Evolutionary conservation across 2,329 filamentous ascomycete species (phyloP), one percentile per base, ranked within the genome.

Genomic region (Graphium sp.): DNA sequence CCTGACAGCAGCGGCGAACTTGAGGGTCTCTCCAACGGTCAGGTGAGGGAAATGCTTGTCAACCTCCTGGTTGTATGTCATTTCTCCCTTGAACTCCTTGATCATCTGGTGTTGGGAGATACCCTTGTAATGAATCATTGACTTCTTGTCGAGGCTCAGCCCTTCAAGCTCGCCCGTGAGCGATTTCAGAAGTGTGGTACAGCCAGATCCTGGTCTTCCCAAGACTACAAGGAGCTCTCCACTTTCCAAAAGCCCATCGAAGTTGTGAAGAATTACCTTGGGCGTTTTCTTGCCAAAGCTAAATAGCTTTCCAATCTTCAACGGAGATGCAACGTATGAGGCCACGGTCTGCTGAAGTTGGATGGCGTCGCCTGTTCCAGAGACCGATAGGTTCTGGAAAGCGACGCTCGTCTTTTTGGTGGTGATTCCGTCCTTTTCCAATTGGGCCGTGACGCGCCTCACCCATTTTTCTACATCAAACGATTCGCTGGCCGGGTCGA

Each of bases 21-120:
- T 61, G 1, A 87, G 56, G 0, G 79, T 87, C 37, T 82, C 64
- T 2, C 74, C 70, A 8, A 85, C 77, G 0, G 74, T 81, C 14
- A 89, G 53, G n/a, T 79, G 74, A 1, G 79, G 73, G 37, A 83
- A 85, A 44, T 85, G 79, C 17, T 75, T 61, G 44, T 83, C 77
- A 17, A 64, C 60, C 50, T 87, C 80, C 10, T 81, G 74, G 39
- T 82, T 83, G 46, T 87, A 85, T 9, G 81, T 57, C 2, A 74
- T 61, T 47, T 72, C 73, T 22, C 71, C 72, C 33, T 68, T 62
- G 41, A 74, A 78, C 39, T 74, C 59, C 34, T 59, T 58, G 27
- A 56, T 53, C 60, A 74, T 73, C 31, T 55, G 46, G 32, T 53
- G 43, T 35, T 59, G 56, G 0, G 58, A 45, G n/a, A 65, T 62